Base-by-base conservation (phyloP, 345 rosid species). In the Lumnitzera racemosa region DNA sequence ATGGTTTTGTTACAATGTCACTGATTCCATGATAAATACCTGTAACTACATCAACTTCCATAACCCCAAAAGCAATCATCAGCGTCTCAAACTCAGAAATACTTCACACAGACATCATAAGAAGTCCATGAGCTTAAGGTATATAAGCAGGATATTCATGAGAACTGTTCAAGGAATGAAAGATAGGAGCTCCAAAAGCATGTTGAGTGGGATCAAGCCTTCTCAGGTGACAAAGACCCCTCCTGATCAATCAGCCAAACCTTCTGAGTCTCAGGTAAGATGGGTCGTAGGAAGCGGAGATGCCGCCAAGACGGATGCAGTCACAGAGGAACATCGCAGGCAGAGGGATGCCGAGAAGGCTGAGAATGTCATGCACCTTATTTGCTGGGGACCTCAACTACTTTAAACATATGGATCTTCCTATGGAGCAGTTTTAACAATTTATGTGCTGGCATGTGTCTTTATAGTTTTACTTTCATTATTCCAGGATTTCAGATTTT, bases 341-440 rank as follows among this genome's bases (percentile, higher is more conserved):
- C 46, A 15, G 27, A 51, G 50, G 29, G 66, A 67, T 12, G 71
- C 60, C 1, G 56, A 67, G 57, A 67, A 61, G 61, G 66, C 71
- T 8, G 62, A 67, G 56, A 61, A 43, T 12, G 2, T 67, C 66
- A 61, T 67, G 71, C 71, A 67, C 36, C 61, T 67, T 46, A 43
- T 67, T 14, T 67, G 12, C 56, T 67, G 71, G 71, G 71, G 71
- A 43, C 71, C 66, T 56, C 65, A 67, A 13, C 55, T 54, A 52
- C 11, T 1, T 36, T 67, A 50, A 20, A 46, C 14, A 16, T 15
- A 4, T 13, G n/a, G 5, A 47, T 8, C 46, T 47, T 41, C 49
- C 0, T 36, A 36, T 6, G 43, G 43, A 36, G 10, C 43, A 36
- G 43, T 36, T 27, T 27, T 36, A 1, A 36, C 43, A 36, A 36